phyloP scores from a whole-genome alignment of 108 stramenopile species.

The Skeletonema grethae region DNA sequence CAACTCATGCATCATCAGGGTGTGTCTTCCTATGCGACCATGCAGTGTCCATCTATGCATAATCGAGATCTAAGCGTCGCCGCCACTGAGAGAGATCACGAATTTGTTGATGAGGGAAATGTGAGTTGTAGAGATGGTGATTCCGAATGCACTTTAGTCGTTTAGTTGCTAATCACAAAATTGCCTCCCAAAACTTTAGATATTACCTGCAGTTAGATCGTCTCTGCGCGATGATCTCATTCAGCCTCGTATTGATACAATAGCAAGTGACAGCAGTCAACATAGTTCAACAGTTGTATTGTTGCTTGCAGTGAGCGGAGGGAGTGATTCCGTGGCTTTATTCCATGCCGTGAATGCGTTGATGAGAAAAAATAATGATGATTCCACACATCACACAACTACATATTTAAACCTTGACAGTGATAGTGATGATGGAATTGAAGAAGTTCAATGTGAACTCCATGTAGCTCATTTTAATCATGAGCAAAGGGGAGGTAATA shows the following conservation, averaged over 20 bases:
- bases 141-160: background rate
- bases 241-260: slow-evolving; percentile 16
- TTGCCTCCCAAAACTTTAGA: background rate
- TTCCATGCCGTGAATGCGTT: slow-evolving; percentile 68
- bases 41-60: background rate
- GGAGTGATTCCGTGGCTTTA: slow-evolving; percentile 85
- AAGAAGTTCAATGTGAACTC: slow-evolving; percentile 48
- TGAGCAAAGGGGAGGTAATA: slow-evolving; percentile 68
- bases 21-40: background rate
- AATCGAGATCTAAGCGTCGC: background rate
- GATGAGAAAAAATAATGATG: slow-evolving; percentile 9
- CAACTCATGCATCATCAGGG: background rate
- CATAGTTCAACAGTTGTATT: slow-evolving; percentile 42
- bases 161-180: background rate
- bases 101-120: slow-evolving; percentile 1
- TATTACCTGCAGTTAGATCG: slow-evolving; percentile 19
- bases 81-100: background rate
- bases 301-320: slow-evolving; percentile 84
- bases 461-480: slow-evolving; percentile 90
- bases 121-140: background rate
- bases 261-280: background rate
- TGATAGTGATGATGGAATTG: slow-evolving; percentile 3
- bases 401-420: slow-evolving; percentile 23
- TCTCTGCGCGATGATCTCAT: slow-evolving; percentile 32
- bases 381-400: background rate